Base-by-base conservation (phyloP, 352 stramenopile genomes). In the Blastocystis sp. region DNA sequence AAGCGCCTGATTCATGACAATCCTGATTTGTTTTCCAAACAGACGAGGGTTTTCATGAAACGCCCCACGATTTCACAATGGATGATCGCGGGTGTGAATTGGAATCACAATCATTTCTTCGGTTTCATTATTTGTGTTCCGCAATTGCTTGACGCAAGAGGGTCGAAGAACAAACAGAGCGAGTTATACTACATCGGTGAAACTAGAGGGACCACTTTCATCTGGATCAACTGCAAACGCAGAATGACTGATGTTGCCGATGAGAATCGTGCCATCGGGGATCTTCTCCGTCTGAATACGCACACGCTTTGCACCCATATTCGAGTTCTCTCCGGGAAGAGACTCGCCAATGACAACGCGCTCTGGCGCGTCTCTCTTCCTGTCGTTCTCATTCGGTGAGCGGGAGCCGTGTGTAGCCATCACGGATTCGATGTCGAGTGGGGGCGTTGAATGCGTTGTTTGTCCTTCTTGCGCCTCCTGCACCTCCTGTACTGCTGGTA, bases 241-340 rank as follows among this genome's bases (percentile, higher is more conserved):
- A 21, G 74, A 85, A 24, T 85, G 45, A 39, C 74, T 85, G 35
- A 85, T 85, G 61, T 85, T 85, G 3, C 74, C 74, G 29, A 69
- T 51, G 19, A 85, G 21, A 69, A 85, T 85, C 16, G 74, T 85
- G 4, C 74, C 50, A 41, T 85, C 50, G 12, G 74, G 74, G 37
- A 85, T 85, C 74, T 69, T 66, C 45, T 85, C 74, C 21, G 74
- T 62, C 26, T 85, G 74, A 69, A 85, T 85, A n/a, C 74, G 51
- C 3, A 55, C 66, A 3, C 60, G 55, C 31, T 85, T 85, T 12
- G 24, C n/a, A 9, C 39, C 45, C 35, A 69, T 26, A 39, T 62
- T 37, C 13, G 45, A 29, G 35, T 51, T n/a, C 19, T 85, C 74
- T 12, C 13, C 29, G 1, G 3, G 31, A 45, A 60, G 21, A 1